These are phyloP conservation scores for Exutisphaerella laricina DNA, from an alignment of 2,329 filamentous ascomycete species.

Conservation along the genomic window DNA sequence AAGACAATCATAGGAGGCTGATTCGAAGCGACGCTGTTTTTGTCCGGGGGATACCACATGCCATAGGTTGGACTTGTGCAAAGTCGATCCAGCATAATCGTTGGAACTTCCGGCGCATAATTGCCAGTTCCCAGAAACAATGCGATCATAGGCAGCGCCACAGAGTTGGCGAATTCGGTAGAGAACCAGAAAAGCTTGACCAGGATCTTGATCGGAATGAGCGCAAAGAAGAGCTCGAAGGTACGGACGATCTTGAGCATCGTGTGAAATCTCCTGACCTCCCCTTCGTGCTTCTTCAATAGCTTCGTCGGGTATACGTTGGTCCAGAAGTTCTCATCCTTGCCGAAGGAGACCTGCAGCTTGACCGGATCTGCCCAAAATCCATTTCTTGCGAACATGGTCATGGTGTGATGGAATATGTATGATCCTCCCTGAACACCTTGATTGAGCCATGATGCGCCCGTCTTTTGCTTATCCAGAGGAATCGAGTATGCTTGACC, in stretches of 20 bases:
- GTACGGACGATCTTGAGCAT: slow-evolving; percentile 54
- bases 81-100: slow-evolving; percentile 55
- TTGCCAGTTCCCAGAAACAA: slow-evolving; percentile 71
- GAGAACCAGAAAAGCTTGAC: slow-evolving; percentile 64
- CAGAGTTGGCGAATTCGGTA: slow-evolving; percentile 63
- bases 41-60: slow-evolving; percentile 53
- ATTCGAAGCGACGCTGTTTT: slow-evolving; percentile 45
- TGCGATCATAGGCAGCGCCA: slow-evolving; percentile 66
- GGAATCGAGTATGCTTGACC: slow-evolving; percentile 56
- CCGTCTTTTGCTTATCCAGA: slow-evolving; percentile 51
- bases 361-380: slow-evolving; percentile 53
- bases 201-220: slow-evolving; percentile 59
- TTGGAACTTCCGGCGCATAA: slow-evolving; percentile 65
- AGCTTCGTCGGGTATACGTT: slow-evolving; percentile 59
- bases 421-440: slow-evolving; percentile 60
- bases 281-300: slow-evolving; percentile 50
- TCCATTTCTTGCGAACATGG: slow-evolving; percentile 56
- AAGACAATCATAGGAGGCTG: slow-evolving; percentile 57
- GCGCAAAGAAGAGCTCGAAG: slow-evolving; percentile 55
- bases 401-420: slow-evolving; percentile 64
- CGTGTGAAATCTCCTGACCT: slow-evolving; percentile 51
- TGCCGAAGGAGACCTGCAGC: slow-evolving; percentile 60
- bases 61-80: slow-evolving; percentile 52
- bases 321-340: slow-evolving; percentile 59
- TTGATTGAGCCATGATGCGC: slow-evolving; percentile 56